phyloP scores from a whole-genome alignment of 306 rosid genomes.

The Trichosanthes cucumerina region DNA sequence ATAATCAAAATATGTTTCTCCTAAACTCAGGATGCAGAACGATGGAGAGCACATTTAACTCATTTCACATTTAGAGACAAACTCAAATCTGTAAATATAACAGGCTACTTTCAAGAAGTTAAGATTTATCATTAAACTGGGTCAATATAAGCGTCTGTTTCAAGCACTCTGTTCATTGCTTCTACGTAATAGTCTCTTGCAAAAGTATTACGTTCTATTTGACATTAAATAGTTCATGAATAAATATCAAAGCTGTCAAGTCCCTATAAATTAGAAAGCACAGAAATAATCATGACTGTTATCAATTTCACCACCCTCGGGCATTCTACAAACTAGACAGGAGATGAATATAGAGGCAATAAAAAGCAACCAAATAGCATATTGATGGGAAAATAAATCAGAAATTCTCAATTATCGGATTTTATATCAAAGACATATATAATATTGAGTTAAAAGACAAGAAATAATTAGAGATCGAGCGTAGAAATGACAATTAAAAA shows the following conservation, averaged over 20 bases:
- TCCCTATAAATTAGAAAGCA: not conserved
- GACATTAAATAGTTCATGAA: not conserved
- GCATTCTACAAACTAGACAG: not conserved
- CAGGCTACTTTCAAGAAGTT: not conserved
- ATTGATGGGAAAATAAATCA: not conserved
- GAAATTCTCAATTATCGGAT: not conserved
- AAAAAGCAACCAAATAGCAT: not conserved
- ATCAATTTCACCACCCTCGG: not conserved
- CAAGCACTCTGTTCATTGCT: not conserved
- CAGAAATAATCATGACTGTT: not conserved
- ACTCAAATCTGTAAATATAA: not conserved
- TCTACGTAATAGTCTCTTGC: not conserved
- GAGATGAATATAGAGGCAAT: not conserved
- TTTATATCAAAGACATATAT: not conserved
- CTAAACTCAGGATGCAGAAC: not conserved
- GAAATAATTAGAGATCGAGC: not conserved
- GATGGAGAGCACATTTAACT: not conserved
- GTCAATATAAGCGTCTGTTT: not conserved
- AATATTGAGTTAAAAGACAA: not conserved
- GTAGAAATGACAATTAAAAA: not conserved
- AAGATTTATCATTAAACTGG: not conserved
- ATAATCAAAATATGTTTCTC: not conserved
- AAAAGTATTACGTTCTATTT: not conserved
- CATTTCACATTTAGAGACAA: not conserved
- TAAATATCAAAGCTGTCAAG: not conserved